phyloP scores from a whole-genome alignment of 257 asterid genomes.

The Solanum peruvianum region DNA sequence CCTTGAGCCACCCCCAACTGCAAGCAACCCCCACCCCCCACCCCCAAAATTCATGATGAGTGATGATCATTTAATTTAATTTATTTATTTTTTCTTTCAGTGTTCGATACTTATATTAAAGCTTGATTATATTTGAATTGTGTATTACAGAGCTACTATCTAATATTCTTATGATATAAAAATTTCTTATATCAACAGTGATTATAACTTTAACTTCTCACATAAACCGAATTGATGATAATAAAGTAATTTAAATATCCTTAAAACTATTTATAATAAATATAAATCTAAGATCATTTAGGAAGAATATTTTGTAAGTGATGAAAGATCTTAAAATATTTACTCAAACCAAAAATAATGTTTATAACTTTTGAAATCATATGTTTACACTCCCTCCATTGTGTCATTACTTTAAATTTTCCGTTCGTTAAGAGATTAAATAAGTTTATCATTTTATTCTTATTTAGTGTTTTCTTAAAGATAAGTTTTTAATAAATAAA shows the following conservation, averaged over 20 bases:
- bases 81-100: background rate
- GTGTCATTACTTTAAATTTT: background rate
- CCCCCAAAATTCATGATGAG: background rate
- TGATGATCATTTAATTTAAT: background rate
- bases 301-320: background rate
- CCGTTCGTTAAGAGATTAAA: background rate
- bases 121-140: background rate
- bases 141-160: fast-evolving
- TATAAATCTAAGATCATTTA: background rate
- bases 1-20: background rate
- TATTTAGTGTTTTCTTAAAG: background rate
- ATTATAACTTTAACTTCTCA: background rate
- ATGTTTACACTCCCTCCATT: background rate
- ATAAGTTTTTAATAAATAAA: too few relatives aligned
- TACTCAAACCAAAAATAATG: background rate
- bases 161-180: background rate
- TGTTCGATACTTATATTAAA: background rate
- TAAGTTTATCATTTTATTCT: too few relatives aligned
- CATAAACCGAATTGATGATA: background rate
- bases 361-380: too few relatives aligned
- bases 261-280: background rate
- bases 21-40: background rate
- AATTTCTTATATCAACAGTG: background rate
- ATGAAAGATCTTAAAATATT: background rate
- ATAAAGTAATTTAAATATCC: background rate